Evolutionary conservation across 768 basidiomycete species (phyloP).

Genomic region (Lactarius psammicola): DNA sequence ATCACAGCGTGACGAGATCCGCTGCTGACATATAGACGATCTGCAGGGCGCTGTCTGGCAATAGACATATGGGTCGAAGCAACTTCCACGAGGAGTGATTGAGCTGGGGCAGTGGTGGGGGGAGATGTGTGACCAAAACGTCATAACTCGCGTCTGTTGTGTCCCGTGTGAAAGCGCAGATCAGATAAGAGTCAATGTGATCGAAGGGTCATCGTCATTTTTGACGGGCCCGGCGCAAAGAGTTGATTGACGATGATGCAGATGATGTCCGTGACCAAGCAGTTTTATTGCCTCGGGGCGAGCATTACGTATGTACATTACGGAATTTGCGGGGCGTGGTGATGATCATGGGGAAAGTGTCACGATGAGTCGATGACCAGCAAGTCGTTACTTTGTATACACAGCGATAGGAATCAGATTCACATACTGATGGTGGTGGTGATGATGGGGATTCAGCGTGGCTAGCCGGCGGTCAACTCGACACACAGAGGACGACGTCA

Average conservation of each 20-base stretch:
- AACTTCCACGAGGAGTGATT: neutral
- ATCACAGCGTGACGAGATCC: neutral
- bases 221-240: conserved; percentile 1
- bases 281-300: neutral
- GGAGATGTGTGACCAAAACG: neutral
- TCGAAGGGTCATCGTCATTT: neutral
- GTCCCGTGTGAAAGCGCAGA: neutral
- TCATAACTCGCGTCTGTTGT: neutral
- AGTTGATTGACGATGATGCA: neutral
- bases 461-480: neutral
- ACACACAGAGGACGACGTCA: no score
- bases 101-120: no score
- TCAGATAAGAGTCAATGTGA: neutral
- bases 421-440: no score
- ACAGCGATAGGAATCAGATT: no score
- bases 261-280: neutral
- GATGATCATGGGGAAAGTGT: neutral
- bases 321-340: neutral
- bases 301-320: neutral
- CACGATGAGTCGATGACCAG: neutral
- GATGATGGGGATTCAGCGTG: no score
- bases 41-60: neutral
- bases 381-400: no score
- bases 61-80: no score
- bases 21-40: neutral